phyloP scores from a whole-genome alignment of 768 basidiomycete species.

The Termitomyces sp. region DNA sequence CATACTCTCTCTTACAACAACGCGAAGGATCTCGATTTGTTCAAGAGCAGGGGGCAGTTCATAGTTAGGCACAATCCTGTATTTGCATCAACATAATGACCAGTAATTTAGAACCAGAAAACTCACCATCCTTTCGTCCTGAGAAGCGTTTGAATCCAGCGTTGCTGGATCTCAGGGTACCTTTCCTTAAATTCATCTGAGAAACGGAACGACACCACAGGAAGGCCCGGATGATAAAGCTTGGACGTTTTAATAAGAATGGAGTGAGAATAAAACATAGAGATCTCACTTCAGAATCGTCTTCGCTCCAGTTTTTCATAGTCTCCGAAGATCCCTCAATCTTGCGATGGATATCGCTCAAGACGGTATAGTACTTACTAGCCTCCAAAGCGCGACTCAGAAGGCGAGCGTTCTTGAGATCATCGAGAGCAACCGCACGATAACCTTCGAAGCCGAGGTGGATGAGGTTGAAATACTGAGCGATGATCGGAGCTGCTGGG shows the following conservation, averaged over 20 bases:
- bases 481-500: constrained; percentile 57
- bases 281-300: constrained; percentile 49
- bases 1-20: constrained; percentile 59
- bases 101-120: constrained; percentile 9
- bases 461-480: constrained; percentile 60
- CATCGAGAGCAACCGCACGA: constrained; percentile 38
- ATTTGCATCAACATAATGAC: neutral
- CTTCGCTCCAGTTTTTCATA: constrained; percentile 33
- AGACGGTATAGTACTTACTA: constrained; percentile 44
- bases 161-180: constrained; percentile 54
- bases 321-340: constrained; percentile 10
- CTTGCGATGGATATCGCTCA: constrained; percentile 50
- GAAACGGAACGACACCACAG: constrained; percentile 64
- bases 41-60: constrained; percentile 48
- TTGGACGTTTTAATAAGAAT: constrained; percentile 12
- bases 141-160: constrained; percentile 50
- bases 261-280: neutral
- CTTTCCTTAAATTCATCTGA: constrained; percentile 48
- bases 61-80: constrained; percentile 46
- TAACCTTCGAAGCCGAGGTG: constrained; percentile 58
- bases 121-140: constrained; percentile 51
- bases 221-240: constrained; percentile 53
- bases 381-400: constrained; percentile 57
- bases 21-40: constrained; percentile 54
- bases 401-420: constrained; percentile 57